Conservation (phyloP, 176 grass and related monocot genomes). For the Zizania latifolia region DNA sequence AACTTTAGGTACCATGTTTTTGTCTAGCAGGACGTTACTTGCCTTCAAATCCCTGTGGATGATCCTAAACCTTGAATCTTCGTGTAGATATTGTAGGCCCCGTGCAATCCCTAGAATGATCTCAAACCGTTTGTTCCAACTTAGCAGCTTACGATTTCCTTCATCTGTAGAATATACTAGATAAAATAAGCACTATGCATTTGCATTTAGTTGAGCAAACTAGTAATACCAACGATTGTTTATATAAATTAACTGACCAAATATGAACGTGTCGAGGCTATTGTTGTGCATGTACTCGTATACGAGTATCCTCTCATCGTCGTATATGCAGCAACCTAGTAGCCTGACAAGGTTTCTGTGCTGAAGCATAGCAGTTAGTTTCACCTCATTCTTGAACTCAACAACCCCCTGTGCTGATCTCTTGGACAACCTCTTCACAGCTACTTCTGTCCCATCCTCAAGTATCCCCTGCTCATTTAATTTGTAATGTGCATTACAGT, state of each 20-base stretch:
- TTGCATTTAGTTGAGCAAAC: background rate
- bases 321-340: slow-evolving; percentile 38
- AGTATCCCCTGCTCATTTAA: slow-evolving; percentile 31
- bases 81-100: slow-evolving; percentile 44
- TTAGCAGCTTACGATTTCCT: slow-evolving; percentile 11
- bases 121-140: slow-evolving; percentile 28
- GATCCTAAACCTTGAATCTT: slow-evolving; percentile 47
- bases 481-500: background rate
- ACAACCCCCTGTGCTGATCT: slow-evolving; percentile 29
- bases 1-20: slow-evolving; percentile 37
- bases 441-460: slow-evolving; percentile 46
- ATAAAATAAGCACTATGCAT: background rate
- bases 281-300: slow-evolving; percentile 58
- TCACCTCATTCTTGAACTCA: slow-evolving; percentile 58
- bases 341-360: slow-evolving; percentile 43
- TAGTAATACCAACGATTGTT: too few relatives aligned
- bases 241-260: slow-evolving; percentile 24
- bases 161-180: slow-evolving; percentile 15
- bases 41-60: slow-evolving; percentile 41
- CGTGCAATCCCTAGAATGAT: slow-evolving; percentile 35
- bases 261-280: slow-evolving; percentile 53
- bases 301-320: slow-evolving; percentile 42
- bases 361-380: slow-evolving; percentile 46
- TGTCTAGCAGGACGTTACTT: slow-evolving; percentile 40
- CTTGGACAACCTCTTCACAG: slow-evolving; percentile 51